Base-by-base conservation (phyloP, 768 basidiomycete species). In the Leccinum rimulosum region DNA sequence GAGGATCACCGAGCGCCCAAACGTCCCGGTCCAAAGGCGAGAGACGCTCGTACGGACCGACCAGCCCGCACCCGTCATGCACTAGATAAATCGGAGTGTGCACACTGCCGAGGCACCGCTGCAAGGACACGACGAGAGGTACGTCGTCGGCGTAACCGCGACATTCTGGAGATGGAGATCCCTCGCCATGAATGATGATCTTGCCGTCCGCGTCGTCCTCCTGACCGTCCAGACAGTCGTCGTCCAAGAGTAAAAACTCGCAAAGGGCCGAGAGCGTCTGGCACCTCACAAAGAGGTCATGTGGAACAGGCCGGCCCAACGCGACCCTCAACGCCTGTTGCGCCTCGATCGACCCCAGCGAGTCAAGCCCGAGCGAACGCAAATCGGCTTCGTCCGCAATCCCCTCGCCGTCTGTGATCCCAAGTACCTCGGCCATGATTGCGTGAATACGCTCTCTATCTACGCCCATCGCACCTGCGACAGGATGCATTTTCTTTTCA, bases 11-110 rank as follows among this genome's bases (percentile, higher is more conserved):
- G 48, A 91, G 79, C 0, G 78, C 86, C 83, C 84, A 90, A 3
- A 90, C 76, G 19, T 75, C 66, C 49, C 88, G 78, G 9, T 76
- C 73, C 3, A 90, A 63, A 9, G 76, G 65, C 7, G 71, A 64
- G 6, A 88, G 69, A 10, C 77, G 78, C 35, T 79, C 70, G 56
- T 83, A 83, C 54, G 84, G 82, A 35, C 74, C 74, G 17, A 80
- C 73, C 12, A 87, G 68, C 0, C 89, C 89, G 61, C 85, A 87
- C 6, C 89, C 89, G 61, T 91, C 89, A 63, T 91, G 88, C 10
- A 91, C 76, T 25, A 91, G 78, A 57, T 88, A 80, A 4, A 91
- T 75, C 1, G 83, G 87, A 0, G 70, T 55, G 3, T 52, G 59
- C 12, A 54, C 28, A 9, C 68, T 59, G 3, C 57, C 45, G 1